Conservation (phyloP, 495 filamentous ascomycete genomes). For the Corynascus novoguineensis region DNA sequence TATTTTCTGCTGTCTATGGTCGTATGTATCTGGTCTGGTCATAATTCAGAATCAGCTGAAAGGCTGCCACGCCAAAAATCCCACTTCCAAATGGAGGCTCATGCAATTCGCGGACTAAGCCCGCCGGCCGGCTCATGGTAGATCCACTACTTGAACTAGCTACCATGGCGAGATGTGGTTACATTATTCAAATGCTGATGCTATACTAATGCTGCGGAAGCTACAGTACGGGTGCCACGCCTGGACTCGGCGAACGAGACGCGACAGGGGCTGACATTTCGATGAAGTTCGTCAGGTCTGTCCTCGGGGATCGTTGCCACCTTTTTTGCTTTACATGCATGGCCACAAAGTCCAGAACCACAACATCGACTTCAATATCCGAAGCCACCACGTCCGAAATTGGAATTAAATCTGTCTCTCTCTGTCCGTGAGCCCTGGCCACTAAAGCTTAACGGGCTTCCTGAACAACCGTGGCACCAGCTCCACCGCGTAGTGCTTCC, state of each 20-base stretch:
- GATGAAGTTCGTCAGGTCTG: not conserved
- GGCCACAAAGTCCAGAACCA: not conserved
- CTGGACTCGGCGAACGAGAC: not conserved
- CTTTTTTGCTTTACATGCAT: not conserved
- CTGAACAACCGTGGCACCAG: conserved; percentile 16
- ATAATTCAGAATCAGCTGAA: too few relatives aligned
- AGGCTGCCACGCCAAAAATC: too few relatives aligned
- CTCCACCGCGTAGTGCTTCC: conserved; percentile 19
- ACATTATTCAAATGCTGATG: too few relatives aligned
- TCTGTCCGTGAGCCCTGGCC: not conserved
- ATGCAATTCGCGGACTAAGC: too few relatives aligned
- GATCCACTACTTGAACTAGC: too few relatives aligned
- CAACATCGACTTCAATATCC: not conserved
- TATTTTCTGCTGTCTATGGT: not conserved
- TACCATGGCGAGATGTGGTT: too few relatives aligned
- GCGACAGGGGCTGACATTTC: not conserved
- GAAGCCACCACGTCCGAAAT: not conserved
- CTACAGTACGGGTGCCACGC: too few relatives aligned
- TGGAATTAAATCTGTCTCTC: not conserved
- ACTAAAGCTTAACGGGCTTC: conserved; percentile 13
- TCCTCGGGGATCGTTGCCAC: not conserved
- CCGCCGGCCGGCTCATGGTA: too few relatives aligned
- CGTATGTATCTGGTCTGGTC: too few relatives aligned
- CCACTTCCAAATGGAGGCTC: too few relatives aligned
- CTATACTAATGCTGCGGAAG: too few relatives aligned